Evolutionary conservation across 345 rosid species (phyloP).

Genomic region (Aquilaria malaccensis): DNA sequence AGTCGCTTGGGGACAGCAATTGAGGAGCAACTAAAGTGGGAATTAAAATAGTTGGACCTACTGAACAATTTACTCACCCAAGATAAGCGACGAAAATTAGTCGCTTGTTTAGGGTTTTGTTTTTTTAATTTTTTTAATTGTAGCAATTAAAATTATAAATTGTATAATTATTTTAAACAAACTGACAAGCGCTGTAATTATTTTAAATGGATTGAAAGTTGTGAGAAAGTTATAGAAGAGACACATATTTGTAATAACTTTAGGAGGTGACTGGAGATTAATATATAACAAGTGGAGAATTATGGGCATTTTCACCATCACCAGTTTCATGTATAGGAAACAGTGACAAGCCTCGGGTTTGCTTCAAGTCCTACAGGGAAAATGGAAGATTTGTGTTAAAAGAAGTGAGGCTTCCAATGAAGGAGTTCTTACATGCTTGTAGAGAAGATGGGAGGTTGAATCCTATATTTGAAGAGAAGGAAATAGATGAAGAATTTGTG

Average conservation of each 20-base stretch:
- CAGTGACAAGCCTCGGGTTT: slow-evolving; percentile 60
- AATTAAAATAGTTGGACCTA: too few species aligned
- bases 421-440: slow-evolving; percentile 64
- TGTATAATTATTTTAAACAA: too few species aligned
- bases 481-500: slow-evolving; percentile 14
- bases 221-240: too few species aligned
- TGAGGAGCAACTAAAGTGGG: too few species aligned
- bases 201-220: too few species aligned
- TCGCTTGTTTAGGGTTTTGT: too few species aligned
- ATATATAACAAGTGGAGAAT: slow-evolving; percentile 12
- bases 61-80: too few species aligned
- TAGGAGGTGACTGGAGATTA: slow-evolving; percentile 13
- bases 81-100: too few species aligned
- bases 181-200: too few species aligned
- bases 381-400: slow-evolving; percentile 80
- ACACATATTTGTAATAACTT: slow-evolving; percentile 16
- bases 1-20: too few species aligned
- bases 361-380: slow-evolving; percentile 66
- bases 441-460: slow-evolving; percentile 77
- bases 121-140: too few species aligned
- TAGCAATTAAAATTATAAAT: too few species aligned
- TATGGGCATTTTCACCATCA: slow-evolving; percentile 49
- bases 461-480: slow-evolving; percentile 28
- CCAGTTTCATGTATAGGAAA: slow-evolving; percentile 65
- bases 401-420: slow-evolving; percentile 62